Base-by-base conservation (phyloP, 1,284 basidiomycete species). In the Veloporphyrellus conicus region DNA sequence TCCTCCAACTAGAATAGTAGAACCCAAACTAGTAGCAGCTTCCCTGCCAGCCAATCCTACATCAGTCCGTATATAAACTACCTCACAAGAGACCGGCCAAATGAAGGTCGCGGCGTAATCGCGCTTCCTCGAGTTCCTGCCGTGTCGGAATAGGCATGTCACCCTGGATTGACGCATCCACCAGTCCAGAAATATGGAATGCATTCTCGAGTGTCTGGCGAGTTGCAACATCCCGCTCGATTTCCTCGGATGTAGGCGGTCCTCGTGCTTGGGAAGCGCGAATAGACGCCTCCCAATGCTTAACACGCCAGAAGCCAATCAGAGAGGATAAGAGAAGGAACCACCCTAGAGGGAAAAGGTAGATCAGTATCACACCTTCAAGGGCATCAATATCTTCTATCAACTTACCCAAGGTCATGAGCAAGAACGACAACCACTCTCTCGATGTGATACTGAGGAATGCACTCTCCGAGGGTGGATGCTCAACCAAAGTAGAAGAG, bases 371-470 rank as follows among this genome's bases (percentile, higher is more conserved):
- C 22, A 34, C 9, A 15, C n/a, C 22, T 28, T 6, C 20, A 25
- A 20, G n/a, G 20, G 49, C 28, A 41, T 25, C 15, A 15, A n/a
- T 14, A 0, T 14, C 6, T 5, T n/a, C 9, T n/a, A n/a, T n/a
- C 23, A 3, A 66, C 73, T 45, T 50, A 84, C 88, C 89, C 31
- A 93, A 58, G 0, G 85, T 88, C 90, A 96, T 96, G 60, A 96
- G 78, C 45, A 95, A 69, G 71, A 95, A 93, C 1, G 90, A 82
- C 31, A 96, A 71, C 89, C 90, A 95, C 55, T 93, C 90, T 59
- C 70, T 71, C 16, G 79, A 74, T 1, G 74, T 66, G 4, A 77
- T 34, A 43, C 64, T 59, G 9, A 60, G 48, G 16, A 64, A 52
- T 2, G 59, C 31, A 6, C 56, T 34, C 3, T 57, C 45, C 18